Evolutionary conservation across 2,329 filamentous ascomycete species (phyloP), one percentile per base, ranked within the genome.

Genomic region (Fusarium pseudoanthophilum): DNA sequence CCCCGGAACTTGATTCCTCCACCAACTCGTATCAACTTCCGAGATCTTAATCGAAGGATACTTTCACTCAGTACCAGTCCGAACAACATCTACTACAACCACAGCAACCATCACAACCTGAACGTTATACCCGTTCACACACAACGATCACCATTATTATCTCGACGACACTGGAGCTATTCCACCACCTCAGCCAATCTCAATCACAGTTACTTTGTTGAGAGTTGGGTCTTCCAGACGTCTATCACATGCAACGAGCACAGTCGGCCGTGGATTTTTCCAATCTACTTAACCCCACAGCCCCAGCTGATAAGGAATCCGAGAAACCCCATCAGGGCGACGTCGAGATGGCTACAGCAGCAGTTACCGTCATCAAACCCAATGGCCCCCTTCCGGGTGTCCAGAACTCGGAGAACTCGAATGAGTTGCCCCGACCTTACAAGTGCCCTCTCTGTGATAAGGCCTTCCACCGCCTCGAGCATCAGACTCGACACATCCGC

Each of bases 401-500:
- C 66, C 90, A 93, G 79, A 78, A 85, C 72, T 77, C 89, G 83
- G 83, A 94, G 57, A 76, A 71, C 74, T 79, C 80, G 52, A 87
- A 84, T 66, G 95, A 98, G 83, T 90, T 98, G 60, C 96, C 96
- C 67, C 92, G 96, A 64, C 95, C 95, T 2, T 99, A 99, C 91
- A 98, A 98, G 87, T 99, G 95, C 84, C 95, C 95, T 69, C 90
- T 99, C 72, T 99, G 96, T 87, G 95, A 98, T 79, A 97, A 98
- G 88, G 95, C 96, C 69, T 99, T 99, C 85, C 96, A 98, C 87
- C 94, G 96, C 72, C 89, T 99, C 46, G 95, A 98, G 86, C 95
- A 98, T 83, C 95, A 98, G 87, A 91, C 89, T 28, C 85, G 88
- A 78, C 95, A 99, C 84, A 98, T 98, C 80, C 92, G 95, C 79